A percentile compares a stretch with the other conserved stretches of the same genome.
phyloP scores from a whole-genome alignment of 2,329 filamentous ascomycete species.

The Diaporthe ilicicola region DNA sequence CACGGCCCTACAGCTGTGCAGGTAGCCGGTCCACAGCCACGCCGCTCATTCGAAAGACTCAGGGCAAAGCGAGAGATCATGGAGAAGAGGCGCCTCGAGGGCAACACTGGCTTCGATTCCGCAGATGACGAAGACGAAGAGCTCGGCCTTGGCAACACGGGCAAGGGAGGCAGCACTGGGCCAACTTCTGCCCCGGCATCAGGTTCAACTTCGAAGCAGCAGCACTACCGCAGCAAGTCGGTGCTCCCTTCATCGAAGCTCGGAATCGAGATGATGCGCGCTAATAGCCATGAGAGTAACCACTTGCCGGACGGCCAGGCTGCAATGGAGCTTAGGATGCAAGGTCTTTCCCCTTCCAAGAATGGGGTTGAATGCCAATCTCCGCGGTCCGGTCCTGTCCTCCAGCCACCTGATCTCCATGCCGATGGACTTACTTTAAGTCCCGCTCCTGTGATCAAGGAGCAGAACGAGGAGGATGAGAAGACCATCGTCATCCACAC shows the following conservation, averaged over 20 bases:
- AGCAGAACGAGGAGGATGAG: conserved; percentile 34
- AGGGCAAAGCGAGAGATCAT: conserved; percentile 77
- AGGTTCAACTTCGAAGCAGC: conserved; percentile 40
- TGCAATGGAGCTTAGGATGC: conserved; percentile 57
- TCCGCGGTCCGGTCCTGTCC: conserved; percentile 19
- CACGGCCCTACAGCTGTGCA: conserved; percentile 48
- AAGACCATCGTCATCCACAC: conserved; percentile 37
- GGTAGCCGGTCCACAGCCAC: conserved; percentile 56
- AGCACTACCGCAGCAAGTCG: conserved; percentile 65
- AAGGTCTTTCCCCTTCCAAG: conserved; percentile 57
- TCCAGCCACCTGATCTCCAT: conserved; percentile 32
- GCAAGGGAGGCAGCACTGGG: conserved; percentile 43
- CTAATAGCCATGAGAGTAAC: conserved; percentile 90
- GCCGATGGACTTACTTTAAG: conserved; percentile 19
- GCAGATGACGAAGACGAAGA: conserved; percentile 97
- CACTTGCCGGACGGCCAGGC: conserved; percentile 59
- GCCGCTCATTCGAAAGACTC: conserved; percentile 77
- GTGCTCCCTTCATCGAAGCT: conserved; percentile 84
- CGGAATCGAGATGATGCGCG: conserved; percentile 97
- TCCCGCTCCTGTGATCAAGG: conserved; percentile 22
- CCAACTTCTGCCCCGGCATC: conserved; percentile 27
- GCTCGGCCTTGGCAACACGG: conserved; percentile 62
- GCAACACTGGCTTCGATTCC: conserved; percentile 72
- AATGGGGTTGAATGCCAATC: conserved; percentile 47
- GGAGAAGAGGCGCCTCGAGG: conserved; percentile 77